Conservation (phyloP, 169 alveolate species). For the Babesia divergens region DNA sequence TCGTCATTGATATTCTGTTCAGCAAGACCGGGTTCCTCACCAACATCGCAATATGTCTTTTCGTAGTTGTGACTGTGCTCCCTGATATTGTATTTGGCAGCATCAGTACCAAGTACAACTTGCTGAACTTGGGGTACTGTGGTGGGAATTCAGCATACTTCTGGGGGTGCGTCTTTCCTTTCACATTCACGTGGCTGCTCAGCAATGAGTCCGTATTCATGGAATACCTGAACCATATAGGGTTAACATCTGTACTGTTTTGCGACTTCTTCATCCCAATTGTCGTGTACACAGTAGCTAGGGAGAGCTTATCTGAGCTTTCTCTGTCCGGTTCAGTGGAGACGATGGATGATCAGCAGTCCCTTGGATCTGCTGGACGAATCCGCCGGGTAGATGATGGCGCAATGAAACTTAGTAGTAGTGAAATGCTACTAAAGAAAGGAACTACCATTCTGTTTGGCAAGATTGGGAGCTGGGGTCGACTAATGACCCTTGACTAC, state of each 20-base stretch:
- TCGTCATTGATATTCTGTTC: slow-evolving; percentile 33
- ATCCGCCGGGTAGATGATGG: neutral
- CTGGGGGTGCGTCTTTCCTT: slow-evolving; percentile 68
- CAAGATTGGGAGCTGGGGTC: slow-evolving; percentile 5
- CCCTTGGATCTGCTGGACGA: neutral
- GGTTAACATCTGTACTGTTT: slow-evolving; percentile 62
- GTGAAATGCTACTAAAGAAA: neutral
- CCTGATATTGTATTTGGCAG: slow-evolving; percentile 73
- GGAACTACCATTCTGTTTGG: slow-evolving; percentile 12
- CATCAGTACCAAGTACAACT: slow-evolving; percentile 71
- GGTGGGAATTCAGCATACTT: slow-evolving; percentile 58
- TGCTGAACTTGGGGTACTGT: slow-evolving; percentile 72
- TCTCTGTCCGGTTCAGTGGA: neutral
- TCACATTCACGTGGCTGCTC: slow-evolving; percentile 69
- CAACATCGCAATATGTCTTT: slow-evolving; percentile 54
- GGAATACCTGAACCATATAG: slow-evolving; percentile 58
- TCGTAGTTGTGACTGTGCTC: slow-evolving; percentile 65
- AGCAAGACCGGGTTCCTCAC: slow-evolving; percentile 61
- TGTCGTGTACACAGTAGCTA: slow-evolving; percentile 54
- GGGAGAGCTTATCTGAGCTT: slow-evolving; percentile 1
- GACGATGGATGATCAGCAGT: neutral
- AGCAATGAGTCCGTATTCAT: slow-evolving; percentile 61
- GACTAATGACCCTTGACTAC: slow-evolving; percentile 8
- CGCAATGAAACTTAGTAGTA: neutral
- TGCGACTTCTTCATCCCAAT: slow-evolving; percentile 73